These are phyloP conservation scores for Starmerella powellii DNA, from an alignment of 805 yeast genomes.

Conservation along the genomic window DNA sequence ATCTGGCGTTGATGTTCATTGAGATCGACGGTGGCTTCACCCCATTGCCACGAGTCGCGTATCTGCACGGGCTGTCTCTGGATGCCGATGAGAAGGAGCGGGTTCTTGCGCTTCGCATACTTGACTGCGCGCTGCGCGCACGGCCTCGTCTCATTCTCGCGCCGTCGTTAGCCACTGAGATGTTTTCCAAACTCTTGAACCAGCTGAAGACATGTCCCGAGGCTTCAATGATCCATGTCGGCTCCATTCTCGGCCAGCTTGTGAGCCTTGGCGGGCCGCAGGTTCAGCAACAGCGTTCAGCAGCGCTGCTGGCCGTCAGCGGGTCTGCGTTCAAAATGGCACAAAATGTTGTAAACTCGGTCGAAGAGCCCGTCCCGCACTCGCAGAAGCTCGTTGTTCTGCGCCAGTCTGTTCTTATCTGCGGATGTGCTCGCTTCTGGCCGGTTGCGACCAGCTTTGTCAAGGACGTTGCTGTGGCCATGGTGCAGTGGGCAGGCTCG, in stretches of 20 bases:
- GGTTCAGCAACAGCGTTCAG: conserved; percentile 1
- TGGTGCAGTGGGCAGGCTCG: background rate
- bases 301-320: background rate
- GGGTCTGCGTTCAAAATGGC: background rate
- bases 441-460: background rate
- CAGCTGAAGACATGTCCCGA: conserved; percentile 4
- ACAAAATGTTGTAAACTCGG: background rate
- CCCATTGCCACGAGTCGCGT: background rate
- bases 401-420: conserved; percentile 2
- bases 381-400: background rate
- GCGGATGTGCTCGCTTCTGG: conserved; percentile 6
- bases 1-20: conserved; percentile 4
- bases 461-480: background rate
- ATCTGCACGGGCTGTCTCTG: background rate
- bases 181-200: conserved; percentile 4
- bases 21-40: conserved; percentile 10
- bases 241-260: conserved; percentile 12
- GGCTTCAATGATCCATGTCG: background rate
- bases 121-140: conserved; percentile 5
- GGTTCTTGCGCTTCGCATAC: conserved; percentile 1
- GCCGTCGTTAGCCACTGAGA: background rate
- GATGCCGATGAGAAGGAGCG: background rate
- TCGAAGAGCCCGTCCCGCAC: background rate
- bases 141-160: conserved; percentile 12
- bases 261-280: conserved; percentile 2